Evolutionary conservation across 2,329 filamentous ascomycete species (phyloP), one percentile per base, ranked within the genome.

Genomic region (Nothophoma quercina): DNA sequence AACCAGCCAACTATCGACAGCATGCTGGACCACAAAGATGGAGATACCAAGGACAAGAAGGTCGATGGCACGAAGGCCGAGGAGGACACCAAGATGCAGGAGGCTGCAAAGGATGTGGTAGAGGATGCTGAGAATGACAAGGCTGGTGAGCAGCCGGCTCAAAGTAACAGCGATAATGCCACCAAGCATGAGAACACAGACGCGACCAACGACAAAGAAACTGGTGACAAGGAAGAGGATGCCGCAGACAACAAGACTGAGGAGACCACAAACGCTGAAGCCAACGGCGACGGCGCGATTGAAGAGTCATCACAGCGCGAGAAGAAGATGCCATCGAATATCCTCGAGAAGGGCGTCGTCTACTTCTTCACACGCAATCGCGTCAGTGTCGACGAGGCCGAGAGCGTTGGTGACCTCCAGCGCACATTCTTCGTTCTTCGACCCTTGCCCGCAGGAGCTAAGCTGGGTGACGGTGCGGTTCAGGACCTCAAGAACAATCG

Each of bases 331-430:
- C 79, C 85, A 1, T 84, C 82, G 5, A 86, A 79, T 53, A 85
- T 96, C 19, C 80, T 96, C 2, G 92, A 97, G 68, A 96, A 95
- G 67, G 92, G 92, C 3, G 83, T 95, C 63, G 87, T 96, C 62
- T 96, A 96, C 79, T 96, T 96, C 81, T 96, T 96, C 79, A 88
- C 89, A 65, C 87, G 92, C 15, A 86, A 86, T 7, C 87, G 91
- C 10, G 90, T 96, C 29, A 85, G 85, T 42, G 81, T 90, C 21
- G 84, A 91, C 4, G 81, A 90, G 6, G 87, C 91, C 0, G 81
- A 87, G 15, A 81, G 83, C 36, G 79, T 93, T 1, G 76, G 83
- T 32, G 91, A 96, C 44, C 83, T 96, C 40, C 85, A 89, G 33
- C 87, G 91, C 40, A 91, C 83, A 57, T 93, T 88, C 77, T 87